Percentiles rank a stretch among this genome's conserved stretches.
Evolutionary conservation across 2,329 filamentous ascomycete species (phyloP).

Genomic region (Curvularia lunata): DNA sequence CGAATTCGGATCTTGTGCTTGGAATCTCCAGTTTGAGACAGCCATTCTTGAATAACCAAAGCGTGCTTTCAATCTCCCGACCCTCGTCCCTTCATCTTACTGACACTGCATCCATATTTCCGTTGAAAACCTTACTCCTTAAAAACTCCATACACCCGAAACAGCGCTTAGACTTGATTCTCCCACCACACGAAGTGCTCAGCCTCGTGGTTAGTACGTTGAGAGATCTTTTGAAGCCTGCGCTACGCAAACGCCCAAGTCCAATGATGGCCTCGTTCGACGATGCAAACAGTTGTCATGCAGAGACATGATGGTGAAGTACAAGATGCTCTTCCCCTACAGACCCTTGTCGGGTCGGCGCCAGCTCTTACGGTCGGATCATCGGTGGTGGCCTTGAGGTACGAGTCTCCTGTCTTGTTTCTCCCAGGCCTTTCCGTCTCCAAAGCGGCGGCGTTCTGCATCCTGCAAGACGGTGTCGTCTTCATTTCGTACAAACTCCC

Average conservation of each 20-base stretch:
- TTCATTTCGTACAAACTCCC: background rate
- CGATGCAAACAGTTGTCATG: background rate
- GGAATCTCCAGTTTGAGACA: background rate
- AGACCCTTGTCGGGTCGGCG: background rate
- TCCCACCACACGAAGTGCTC: no score
- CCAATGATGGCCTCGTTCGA: background rate
- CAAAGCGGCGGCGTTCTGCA: background rate
- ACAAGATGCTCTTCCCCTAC: no score
- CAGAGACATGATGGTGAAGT: background rate
- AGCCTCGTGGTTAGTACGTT: no score
- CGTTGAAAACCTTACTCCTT: background rate
- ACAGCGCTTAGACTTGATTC: background rate
- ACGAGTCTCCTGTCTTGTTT: background rate
- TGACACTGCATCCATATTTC: no score
- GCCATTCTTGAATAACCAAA: background rate
- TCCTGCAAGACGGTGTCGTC: background rate
- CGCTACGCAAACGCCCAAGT: background rate
- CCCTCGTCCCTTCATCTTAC: background rate
- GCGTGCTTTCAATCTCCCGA: background rate
- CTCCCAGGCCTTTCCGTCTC: background rate
- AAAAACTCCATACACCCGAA: background rate
- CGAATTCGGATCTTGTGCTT: background rate
- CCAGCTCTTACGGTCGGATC: background rate
- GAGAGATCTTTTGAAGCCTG: background rate
- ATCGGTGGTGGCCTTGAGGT: background rate